A percentile compares a stretch with the other conserved stretches of the same genome.
These are phyloP conservation scores for Aspergillus sclerotiicarbonarius DNA, from an alignment of 495 filamentous ascomycete species.

Conservation along the genomic window DNA sequence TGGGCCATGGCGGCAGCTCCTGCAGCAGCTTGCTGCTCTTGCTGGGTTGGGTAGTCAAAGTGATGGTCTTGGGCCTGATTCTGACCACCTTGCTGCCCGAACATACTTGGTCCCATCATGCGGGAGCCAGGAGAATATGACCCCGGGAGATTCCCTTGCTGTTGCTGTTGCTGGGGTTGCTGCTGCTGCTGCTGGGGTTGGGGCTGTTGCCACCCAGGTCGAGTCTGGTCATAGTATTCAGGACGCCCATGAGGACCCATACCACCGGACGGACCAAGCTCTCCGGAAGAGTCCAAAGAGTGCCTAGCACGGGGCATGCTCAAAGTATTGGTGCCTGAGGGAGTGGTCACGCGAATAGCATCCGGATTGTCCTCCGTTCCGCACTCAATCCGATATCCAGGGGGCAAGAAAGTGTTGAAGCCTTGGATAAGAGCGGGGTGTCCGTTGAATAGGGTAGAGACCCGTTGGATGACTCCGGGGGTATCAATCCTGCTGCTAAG, in stretches of 20 bases:
- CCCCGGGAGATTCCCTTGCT: slow-evolving; percentile 28
- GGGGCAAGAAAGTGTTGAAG: slow-evolving; percentile 97
- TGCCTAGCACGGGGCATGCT: slow-evolving; percentile 55
- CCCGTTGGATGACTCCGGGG: slow-evolving; percentile 94
- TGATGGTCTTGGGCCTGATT: slow-evolving; percentile 42
- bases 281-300: slow-evolving; percentile 42
- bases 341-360: slow-evolving; percentile 94
- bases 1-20: slow-evolving; percentile 56
- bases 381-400: slow-evolving; percentile 96
- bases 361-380: slow-evolving; percentile 88
- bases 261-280: slow-evolving; percentile 32
- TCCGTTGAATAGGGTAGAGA: slow-evolving; percentile 94
- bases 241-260: slow-evolving; percentile 37
- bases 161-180: slow-evolving; percentile 35
- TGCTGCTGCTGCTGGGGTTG: slow-evolving; percentile 45
- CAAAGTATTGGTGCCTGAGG: slow-evolving; percentile 73
- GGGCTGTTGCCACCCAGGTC: slow-evolving; percentile 46
- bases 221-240: slow-evolving; percentile 49
- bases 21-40: slow-evolving; percentile 49
- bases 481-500: slow-evolving; percentile 76
- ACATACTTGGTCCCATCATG: slow-evolving; percentile 41
- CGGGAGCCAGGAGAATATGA: slow-evolving; percentile 47
- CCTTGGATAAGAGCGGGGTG: slow-evolving; percentile 97
- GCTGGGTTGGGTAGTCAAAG: slow-evolving; percentile 44
- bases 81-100: slow-evolving; percentile 37